Percentiles rank a stretch among this genome's conserved stretches.
Evolutionary conservation across 345 rosid species (phyloP).

Genomic region (Luvunga scandens): DNA sequence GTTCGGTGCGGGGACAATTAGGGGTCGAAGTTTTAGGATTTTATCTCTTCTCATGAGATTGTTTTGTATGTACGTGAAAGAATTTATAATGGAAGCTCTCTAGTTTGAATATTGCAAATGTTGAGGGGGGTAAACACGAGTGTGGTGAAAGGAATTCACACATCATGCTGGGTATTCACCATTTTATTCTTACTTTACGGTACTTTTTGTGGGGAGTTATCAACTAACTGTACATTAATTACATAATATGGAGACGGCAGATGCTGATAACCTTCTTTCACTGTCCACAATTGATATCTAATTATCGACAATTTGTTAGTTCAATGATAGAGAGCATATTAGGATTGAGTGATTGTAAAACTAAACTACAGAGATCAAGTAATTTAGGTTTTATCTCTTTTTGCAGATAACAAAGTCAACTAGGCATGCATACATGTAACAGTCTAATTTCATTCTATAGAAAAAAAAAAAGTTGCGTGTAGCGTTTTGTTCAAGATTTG

Average conservation of each 20-base stretch:
- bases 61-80: slow-evolving; percentile 12
- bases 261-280: background rate
- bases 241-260: background rate
- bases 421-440: background rate
- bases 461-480: background rate
- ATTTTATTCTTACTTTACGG: background rate
- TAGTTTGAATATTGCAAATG: background rate
- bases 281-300: background rate
- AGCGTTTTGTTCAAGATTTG: slow-evolving; percentile 3
- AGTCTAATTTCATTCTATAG: background rate
- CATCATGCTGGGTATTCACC: background rate
- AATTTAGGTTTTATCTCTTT: background rate
- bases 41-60: background rate
- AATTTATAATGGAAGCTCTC: slow-evolving; percentile 1
- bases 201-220: background rate
- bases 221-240: background rate
- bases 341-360: background rate
- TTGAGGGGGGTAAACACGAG: background rate
- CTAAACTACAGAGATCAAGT: background rate
- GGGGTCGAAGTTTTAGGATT: background rate
- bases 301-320: background rate
- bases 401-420: background rate
- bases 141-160: background rate
- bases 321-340: background rate
- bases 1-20: background rate